phyloP scores from a whole-genome alignment of 371 early-diverging fungal species.

The Apophysomyces ossiformis region DNA sequence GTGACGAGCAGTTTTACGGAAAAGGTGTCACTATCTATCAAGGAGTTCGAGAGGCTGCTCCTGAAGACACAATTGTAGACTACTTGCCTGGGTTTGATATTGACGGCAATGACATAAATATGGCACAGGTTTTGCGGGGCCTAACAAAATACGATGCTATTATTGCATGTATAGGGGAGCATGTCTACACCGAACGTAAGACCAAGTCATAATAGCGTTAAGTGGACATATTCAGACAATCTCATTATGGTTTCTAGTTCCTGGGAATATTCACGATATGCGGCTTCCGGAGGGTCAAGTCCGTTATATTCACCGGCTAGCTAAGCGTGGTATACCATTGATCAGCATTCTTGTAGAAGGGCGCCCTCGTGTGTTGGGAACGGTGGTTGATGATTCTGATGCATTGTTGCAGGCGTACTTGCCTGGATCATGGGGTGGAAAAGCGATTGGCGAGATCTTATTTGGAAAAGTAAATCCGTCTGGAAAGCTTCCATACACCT shows the following conservation, averaged over 20 bases:
- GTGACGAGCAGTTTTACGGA: slow-evolving; percentile 53
- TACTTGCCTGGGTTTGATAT: slow-evolving; percentile 32
- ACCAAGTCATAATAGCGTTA: no score
- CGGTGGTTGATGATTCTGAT: slow-evolving; percentile 41
- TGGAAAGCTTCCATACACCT: slow-evolving; percentile 57
- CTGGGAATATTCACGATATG: slow-evolving; percentile 62
- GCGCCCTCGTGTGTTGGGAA: slow-evolving; percentile 59
- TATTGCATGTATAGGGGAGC: slow-evolving; percentile 54
- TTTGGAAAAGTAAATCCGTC: slow-evolving; percentile 59
- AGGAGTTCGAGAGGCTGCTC: slow-evolving; percentile 42
- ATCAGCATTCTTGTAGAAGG: slow-evolving; percentile 61
- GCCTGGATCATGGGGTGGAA: slow-evolving; percentile 68
- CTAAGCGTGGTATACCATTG: slow-evolving; percentile 37
- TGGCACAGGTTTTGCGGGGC: slow-evolving; percentile 31
- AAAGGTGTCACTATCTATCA: slow-evolving; percentile 50
- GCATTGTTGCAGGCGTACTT: slow-evolving; percentile 58
- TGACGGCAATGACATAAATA: slow-evolving; percentile 35
- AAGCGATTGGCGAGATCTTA: slow-evolving; percentile 58
- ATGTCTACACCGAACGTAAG: slow-evolving; percentile 53
- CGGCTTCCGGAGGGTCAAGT: slow-evolving; percentile 56
- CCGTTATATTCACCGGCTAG: slow-evolving; percentile 34
- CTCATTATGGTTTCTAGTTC: slow-evolving; percentile 18
- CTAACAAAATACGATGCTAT: slow-evolving; percentile 50
- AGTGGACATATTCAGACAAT: no score
- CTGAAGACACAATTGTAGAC: slow-evolving; percentile 40